Conservation (phyloP, 106 monocot genomes). For the Hemerocallis citrina region DNA sequence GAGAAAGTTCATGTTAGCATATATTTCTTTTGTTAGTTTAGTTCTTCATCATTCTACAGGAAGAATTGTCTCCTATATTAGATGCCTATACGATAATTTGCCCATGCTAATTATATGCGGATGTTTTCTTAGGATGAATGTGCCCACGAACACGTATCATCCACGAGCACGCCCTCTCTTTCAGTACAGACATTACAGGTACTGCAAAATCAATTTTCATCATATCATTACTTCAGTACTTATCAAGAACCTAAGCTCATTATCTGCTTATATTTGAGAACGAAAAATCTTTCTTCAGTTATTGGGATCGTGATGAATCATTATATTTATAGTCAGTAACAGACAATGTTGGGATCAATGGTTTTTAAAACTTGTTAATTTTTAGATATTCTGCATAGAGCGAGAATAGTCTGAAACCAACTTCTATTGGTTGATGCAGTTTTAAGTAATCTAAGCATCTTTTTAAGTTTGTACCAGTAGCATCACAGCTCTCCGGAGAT, state of each 20-base stretch:
- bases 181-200: conserved; percentile 97
- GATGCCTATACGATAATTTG: too few species aligned
- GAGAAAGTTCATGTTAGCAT: too few species aligned
- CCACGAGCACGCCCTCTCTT: conserved; percentile 84
- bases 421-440: too few species aligned
- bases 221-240: not conserved
- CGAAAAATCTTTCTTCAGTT: not conserved
- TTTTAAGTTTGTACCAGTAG: too few species aligned
- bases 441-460: too few species aligned
- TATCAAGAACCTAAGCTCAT: not conserved
- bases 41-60: too few species aligned
- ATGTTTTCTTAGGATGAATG: conserved; percentile 48
- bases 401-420: too few species aligned
- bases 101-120: not conserved
- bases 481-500: too few species aligned
- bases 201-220: conserved; percentile 1
- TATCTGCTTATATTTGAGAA: conserved; percentile 2
- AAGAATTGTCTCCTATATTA: too few species aligned
- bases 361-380: too few species aligned
- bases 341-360: not conserved
- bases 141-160: conserved; percentile 63
- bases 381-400: too few species aligned
- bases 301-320: not conserved
- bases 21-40: too few species aligned
- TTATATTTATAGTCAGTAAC: not conserved